Percentiles rank a stretch among this genome's conserved stretches.
Evolutionary conservation across 2,329 filamentous ascomycete genomes (phyloP).

Genomic region (Ceratocystis variospora): DNA sequence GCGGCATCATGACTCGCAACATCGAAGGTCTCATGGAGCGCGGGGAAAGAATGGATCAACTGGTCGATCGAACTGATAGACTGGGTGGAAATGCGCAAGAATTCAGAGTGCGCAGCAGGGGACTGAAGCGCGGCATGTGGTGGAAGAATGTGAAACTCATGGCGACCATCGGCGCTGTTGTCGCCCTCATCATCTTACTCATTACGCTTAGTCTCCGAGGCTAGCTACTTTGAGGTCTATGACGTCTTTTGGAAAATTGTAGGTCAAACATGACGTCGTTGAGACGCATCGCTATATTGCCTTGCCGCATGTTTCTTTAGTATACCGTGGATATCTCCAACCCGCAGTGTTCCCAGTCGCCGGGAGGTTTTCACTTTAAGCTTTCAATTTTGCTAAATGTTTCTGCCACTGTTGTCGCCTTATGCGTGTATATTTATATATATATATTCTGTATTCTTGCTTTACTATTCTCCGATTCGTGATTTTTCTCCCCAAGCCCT

Average conservation of each 20-base stretch:
- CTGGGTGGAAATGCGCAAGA: constrained; percentile 78
- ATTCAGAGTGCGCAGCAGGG: constrained; percentile 75
- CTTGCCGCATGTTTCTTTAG: no score
- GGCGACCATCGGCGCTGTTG: constrained; percentile 39
- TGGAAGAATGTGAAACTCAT: constrained; percentile 98
- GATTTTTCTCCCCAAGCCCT: background rate
- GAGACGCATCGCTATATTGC: no score
- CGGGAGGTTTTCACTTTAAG: background rate
- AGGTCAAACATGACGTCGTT: no score
- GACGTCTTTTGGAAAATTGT: no score
- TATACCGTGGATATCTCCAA: background rate
- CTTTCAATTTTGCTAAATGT: background rate
- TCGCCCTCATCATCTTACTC: constrained; percentile 52
- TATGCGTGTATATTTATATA: background rate
- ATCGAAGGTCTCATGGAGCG: constrained; percentile 81
- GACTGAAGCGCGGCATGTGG: constrained; percentile 90
- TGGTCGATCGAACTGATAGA: constrained; percentile 93
- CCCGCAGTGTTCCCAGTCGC: constrained; percentile 3
- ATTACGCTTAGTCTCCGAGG: constrained; percentile 34
- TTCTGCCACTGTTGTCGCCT: background rate
- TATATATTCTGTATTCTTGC: background rate
- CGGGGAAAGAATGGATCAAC: constrained; percentile 80
- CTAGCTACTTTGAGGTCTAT: background rate
- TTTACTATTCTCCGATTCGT: background rate
- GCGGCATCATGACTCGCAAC: constrained; percentile 90